Evolutionary conservation across 345 rosid genomes (phyloP).

Genomic region (Orychophragmus violaceus): DNA sequence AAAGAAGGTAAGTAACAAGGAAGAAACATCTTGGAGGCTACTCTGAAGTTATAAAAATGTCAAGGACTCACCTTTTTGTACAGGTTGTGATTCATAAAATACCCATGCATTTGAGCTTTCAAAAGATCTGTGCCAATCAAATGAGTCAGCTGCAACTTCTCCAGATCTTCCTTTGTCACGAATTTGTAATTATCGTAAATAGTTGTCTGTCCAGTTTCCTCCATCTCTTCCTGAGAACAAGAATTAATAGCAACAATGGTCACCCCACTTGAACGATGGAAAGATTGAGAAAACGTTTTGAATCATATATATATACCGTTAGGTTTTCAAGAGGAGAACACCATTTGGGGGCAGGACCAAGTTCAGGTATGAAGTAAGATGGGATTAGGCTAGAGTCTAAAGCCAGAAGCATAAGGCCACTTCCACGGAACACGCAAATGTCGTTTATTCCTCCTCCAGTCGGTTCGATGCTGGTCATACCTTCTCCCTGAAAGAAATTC

Average conservation of each 20-base stretch:
- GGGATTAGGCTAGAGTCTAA: slow-evolving; percentile 83
- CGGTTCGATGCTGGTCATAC: slow-evolving; percentile 91
- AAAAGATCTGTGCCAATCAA: slow-evolving; percentile 87
- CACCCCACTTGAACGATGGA: not conserved
- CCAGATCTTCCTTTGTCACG: slow-evolving; percentile 79
- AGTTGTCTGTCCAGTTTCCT: slow-evolving; percentile 73
- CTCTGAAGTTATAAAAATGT: not conserved
- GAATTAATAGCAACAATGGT: not conserved
- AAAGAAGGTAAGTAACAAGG: not conserved
- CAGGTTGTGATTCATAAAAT: slow-evolving; percentile 61
- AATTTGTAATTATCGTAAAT: slow-evolving; percentile 86
- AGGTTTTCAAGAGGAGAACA: slow-evolving; percentile 68
- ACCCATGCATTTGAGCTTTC: slow-evolving; percentile 95
- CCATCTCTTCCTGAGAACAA: slow-evolving; percentile 79
- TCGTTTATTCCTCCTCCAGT: slow-evolving; percentile 80
- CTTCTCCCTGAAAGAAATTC: slow-evolving; percentile 58
- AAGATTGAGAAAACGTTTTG: not conserved
- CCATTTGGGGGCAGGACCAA: slow-evolving; percentile 98
- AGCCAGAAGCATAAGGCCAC: slow-evolving; percentile 86
- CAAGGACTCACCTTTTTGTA: slow-evolving; percentile 61
- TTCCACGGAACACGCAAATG: slow-evolving; percentile 70
- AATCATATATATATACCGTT: slow-evolving; percentile 48
- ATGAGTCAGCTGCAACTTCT: slow-evolving; percentile 69
- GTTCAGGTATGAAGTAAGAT: slow-evolving; percentile 79
- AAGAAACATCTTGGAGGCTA: slow-evolving; percentile 3